Evolutionary conservation across 371 early-diverging fungal genomes (phyloP), one percentile per base, ranked within the genome.

Genomic region (Mucor lusitanicus): DNA sequence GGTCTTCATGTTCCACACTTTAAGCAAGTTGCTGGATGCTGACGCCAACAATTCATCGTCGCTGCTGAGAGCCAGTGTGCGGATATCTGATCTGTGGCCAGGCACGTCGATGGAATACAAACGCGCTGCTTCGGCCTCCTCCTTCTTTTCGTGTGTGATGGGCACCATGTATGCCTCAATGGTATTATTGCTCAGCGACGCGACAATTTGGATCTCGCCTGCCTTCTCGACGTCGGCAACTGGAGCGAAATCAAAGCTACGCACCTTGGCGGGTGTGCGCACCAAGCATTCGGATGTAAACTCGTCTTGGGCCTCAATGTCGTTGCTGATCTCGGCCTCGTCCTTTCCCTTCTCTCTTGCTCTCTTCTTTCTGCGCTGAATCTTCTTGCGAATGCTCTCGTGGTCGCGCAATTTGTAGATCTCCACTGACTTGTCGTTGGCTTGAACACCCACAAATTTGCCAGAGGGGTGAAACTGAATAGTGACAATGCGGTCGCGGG

Each of bases 31-130:
- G 70, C 87, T 90, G 6, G 95, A 94, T 3, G 92, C 94, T 23
- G 97, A 91, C 23, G 90, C 91, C 17, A 97, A 76, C 56, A 95
- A 74, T 65, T 92, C 92, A 69, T 94, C 95, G 75, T 97, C 95
- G 5, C 89, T 85, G 68, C 93, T 94, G 21, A 98, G 81, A 15
- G 95, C 86, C 37, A 97, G 73, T 1, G 93, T 85, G 58, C 97
- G 93, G 54, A 96, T 86, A 77, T 98, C 98, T 17, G 90, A 86
- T 13, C 98, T 90, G 77, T 98, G 99, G 13, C 99, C 99, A 28
- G 85, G 87, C 44, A 92, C 71, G 70, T 96, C 97, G 35, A 98
- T 69, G 1, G 91, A 83, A 59, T 85, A 83, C 21, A 87, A 66
- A 56, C 82, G 78, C 62, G 78, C 70, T 37, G 88, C 87, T 59